Evolutionary conservation across 441 rosid genomes (phyloP).

Genomic region (Gossypium schwendimanii): DNA sequence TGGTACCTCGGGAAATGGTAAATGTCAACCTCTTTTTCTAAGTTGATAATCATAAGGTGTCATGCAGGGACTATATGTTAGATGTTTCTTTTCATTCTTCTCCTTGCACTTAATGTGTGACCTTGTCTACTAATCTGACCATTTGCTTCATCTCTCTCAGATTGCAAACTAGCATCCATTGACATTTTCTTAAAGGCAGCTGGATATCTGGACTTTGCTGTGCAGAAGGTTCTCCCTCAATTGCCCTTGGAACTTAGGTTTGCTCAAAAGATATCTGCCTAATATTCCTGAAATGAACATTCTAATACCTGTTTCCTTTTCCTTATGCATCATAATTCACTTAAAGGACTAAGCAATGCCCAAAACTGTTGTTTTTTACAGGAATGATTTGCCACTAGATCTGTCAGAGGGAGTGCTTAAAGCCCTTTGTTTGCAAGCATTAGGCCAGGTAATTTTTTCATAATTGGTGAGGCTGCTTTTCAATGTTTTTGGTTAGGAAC

Average conservation of each 20-base stretch:
- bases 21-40: background rate
- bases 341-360: background rate
- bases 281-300: background rate
- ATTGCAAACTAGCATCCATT: slow-evolving; percentile 29
- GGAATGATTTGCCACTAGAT: slow-evolving; percentile 37
- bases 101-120: background rate
- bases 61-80: background rate
- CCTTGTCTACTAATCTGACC: background rate
- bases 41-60: background rate
- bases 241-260: slow-evolving; percentile 36
- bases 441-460: slow-evolving; percentile 33
- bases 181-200: slow-evolving; percentile 42
- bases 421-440: slow-evolving; percentile 37
- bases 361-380: slow-evolving; percentile 6
- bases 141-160: slow-evolving; percentile 17
- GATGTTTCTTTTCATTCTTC: background rate
- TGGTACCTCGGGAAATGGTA: background rate
- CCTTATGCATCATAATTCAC: background rate
- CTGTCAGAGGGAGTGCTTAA: slow-evolving; percentile 39
- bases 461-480: too few species aligned
- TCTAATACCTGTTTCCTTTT: background rate
- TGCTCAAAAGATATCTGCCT: background rate
- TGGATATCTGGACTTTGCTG: slow-evolving; percentile 39
- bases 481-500: background rate
- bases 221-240: slow-evolving; percentile 32